Conservation (phyloP, 371 early-diverging fungal genomes). For the Syncephalastrum monosporum region DNA sequence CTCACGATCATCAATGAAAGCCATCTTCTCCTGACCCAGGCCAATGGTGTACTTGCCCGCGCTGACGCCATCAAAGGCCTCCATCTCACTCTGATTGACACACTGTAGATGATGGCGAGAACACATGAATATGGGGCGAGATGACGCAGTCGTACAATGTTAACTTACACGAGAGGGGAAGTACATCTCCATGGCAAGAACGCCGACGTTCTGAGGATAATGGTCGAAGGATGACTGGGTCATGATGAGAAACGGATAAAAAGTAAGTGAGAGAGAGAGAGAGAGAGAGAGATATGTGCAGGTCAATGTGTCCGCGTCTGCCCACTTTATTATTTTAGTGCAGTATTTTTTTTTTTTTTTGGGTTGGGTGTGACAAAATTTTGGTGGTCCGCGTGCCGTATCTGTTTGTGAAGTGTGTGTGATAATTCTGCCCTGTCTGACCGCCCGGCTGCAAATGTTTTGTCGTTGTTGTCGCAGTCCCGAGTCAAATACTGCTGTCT, state of each 20-base stretch:
- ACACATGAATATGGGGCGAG: background rate
- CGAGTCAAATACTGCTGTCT: background rate
- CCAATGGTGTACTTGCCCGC: conserved; percentile 98
- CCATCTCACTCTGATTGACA: conserved; percentile 86
- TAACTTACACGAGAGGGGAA: conserved; percentile 70
- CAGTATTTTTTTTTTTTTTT: background rate
- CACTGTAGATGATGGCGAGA: conserved; percentile 50
- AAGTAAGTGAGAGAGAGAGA: conserved; percentile 10
- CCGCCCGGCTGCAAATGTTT: too few relatives aligned
- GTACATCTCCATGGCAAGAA: conserved; percentile 92
- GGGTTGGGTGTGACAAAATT: conserved; percentile 1
- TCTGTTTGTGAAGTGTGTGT: background rate
- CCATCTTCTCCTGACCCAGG: conserved; percentile 95
- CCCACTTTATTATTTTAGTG: background rate
- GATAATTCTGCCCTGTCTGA: background rate
- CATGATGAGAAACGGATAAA: conserved; percentile 15
- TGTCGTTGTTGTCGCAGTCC: too few relatives aligned
- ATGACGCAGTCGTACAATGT: background rate
- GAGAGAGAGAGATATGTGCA: conserved; percentile 1
- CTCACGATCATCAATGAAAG: conserved; percentile 93
- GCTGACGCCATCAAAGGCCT: conserved; percentile 89
- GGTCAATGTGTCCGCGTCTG: conserved; percentile 8
- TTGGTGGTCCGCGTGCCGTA: conserved; percentile 2
- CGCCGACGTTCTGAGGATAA: conserved; percentile 86
- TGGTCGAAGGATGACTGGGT: conserved; percentile 31